Conservation (phyloP, 1,139 yeast species). For the Yamadazyma jaroonii region DNA sequence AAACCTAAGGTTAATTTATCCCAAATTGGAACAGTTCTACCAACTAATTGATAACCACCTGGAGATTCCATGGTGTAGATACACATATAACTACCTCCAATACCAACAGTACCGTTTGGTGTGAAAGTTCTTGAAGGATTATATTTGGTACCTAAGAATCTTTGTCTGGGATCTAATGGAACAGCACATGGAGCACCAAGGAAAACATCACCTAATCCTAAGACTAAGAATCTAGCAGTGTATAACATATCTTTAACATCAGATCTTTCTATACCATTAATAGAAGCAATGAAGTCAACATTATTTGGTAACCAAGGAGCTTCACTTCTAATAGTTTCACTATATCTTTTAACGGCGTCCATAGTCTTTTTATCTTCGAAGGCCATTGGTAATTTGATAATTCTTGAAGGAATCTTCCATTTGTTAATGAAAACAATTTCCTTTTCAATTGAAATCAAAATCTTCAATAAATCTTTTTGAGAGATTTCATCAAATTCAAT, state of each 20-base stretch:
- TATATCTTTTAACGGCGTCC: conserved; percentile 85
- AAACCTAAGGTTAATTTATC: conserved; percentile 80
- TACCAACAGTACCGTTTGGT: conserved; percentile 95
- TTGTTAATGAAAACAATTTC: conserved; percentile 69
- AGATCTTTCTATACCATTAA: conserved; percentile 74
- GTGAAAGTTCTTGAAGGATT: conserved; percentile 96
- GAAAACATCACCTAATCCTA: conserved; percentile 96
- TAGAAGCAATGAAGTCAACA: conserved; percentile 88
- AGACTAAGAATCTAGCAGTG: conserved; percentile 83
- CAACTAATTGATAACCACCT: conserved; percentile 96
- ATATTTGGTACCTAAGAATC: conserved; percentile 88
- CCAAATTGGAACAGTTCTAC: conserved; percentile 97
- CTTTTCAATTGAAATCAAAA: conserved; percentile 70
- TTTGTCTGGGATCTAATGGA: conserved; percentile 94
- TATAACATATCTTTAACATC: conserved; percentile 82
- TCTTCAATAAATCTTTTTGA: conserved; percentile 60
- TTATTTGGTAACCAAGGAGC: conserved; percentile 99
- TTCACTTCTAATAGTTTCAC: conserved; percentile 85
- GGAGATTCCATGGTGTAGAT: conserved; percentile 98
- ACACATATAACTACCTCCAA: conserved; percentile 98
- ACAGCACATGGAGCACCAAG: conserved; percentile 98
- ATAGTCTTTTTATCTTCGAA: conserved; percentile 89
- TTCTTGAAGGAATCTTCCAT: conserved; percentile 84
- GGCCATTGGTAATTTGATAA: conserved; percentile 89
- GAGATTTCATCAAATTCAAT: conserved; percentile 70